Evolutionary conservation across 179 eudicot species (phyloP).

Genomic region (Corrigiola litoralis): DNA sequence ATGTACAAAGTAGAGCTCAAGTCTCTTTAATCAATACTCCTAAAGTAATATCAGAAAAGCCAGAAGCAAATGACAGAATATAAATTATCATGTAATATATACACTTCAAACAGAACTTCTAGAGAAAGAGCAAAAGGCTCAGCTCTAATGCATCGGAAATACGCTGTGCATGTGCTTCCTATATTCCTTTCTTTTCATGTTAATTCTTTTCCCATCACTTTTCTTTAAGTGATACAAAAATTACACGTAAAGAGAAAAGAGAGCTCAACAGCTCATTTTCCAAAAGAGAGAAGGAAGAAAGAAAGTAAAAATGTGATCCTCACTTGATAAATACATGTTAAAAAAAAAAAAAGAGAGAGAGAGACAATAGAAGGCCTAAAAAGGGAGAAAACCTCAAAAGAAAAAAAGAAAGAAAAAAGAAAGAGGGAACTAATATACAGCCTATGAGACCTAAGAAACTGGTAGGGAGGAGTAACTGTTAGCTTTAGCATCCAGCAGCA

Average conservation of each 20-base stretch:
- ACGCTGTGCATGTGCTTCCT: constrained; percentile 21
- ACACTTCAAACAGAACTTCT: no score
- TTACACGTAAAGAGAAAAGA: constrained; percentile 17
- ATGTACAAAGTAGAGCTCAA: no score
- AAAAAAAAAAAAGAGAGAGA: neutral
- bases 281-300: neutral
- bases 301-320: constrained; percentile 16
- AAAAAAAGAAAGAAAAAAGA: neutral
- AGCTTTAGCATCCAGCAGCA: constrained; percentile 25
- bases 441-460: constrained; percentile 20
- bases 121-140: no score
- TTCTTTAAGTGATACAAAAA: constrained; percentile 12
- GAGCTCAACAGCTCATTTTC: constrained; percentile 17
- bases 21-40: no score
- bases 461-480: constrained; percentile 28
- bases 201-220: constrained; percentile 21
- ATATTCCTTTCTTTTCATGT: constrained; percentile 10
- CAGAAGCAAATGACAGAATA: no score
- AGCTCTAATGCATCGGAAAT: constrained; percentile 9
- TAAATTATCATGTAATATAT: no score
- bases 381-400: neutral
- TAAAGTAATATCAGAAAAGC: no score
- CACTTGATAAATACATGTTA: constrained; percentile 10
- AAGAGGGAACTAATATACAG: constrained; percentile 18
- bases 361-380: neutral